These are phyloP conservation scores for Colletotrichum sp. DNA, from an alignment of 2,329 filamentous ascomycete species.

Conservation along the genomic window DNA sequence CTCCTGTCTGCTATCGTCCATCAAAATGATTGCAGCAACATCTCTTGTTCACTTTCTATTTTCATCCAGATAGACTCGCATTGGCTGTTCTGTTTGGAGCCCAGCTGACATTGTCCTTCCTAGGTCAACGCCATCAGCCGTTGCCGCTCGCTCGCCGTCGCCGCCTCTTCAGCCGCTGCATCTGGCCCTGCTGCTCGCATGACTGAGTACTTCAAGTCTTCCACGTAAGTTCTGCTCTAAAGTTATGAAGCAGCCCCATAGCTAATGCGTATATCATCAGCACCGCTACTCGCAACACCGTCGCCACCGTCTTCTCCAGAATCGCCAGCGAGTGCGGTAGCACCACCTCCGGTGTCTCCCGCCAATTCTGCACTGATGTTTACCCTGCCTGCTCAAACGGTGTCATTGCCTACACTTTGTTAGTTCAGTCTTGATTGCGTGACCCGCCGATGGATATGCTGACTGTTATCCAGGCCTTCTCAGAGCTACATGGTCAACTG, in stretches of 20 bases:
- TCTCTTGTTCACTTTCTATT: background rate
- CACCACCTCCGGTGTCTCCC: conserved; percentile 49
- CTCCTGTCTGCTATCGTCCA: background rate
- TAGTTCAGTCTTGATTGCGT: too few species aligned
- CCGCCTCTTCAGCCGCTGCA: conserved; percentile 54
- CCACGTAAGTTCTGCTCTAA: conserved; percentile 23
- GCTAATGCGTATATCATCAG: background rate
- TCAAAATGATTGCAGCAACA: background rate
- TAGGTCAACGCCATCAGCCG: conserved; percentile 53
- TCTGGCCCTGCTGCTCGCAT: conserved; percentile 54
- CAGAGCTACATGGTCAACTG: conserved; percentile 65
- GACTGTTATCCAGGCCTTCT: conserved; percentile 34
- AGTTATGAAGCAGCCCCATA: accelerated
- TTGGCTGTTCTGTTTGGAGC: background rate
- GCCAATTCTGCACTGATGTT: conserved; percentile 63
- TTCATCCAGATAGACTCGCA: background rate
- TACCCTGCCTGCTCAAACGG: conserved; percentile 51
- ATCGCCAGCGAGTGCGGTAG: conserved; percentile 61
- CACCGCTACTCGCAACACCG: conserved; percentile 46
- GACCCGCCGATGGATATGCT: too few species aligned
- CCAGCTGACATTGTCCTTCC: background rate
- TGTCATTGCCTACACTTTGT: conserved; percentile 58
- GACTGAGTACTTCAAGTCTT: conserved; percentile 68
- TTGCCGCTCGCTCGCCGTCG: conserved; percentile 56
- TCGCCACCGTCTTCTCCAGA: conserved; percentile 53